A percentile compares a stretch with the other conserved stretches of the same genome.
Evolutionary conservation across 2,329 filamentous ascomycete genomes (phyloP).

Genomic region (Tolypocladium ovalisporum): DNA sequence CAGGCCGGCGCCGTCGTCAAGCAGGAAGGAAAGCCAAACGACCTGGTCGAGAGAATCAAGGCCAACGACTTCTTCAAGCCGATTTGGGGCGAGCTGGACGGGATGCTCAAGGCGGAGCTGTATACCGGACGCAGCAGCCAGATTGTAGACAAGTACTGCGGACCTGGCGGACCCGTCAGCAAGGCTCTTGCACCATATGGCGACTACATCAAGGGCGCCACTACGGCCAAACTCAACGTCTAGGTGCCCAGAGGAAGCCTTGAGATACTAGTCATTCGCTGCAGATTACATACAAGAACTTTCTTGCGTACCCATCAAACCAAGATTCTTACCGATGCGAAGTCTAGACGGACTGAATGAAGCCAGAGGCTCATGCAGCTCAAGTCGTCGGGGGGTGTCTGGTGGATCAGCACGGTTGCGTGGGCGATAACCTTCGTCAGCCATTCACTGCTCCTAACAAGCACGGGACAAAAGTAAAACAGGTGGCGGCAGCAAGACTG

Average conservation of each 20-base stretch:
- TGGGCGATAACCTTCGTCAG: background rate
- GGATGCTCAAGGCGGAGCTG: constrained; percentile 51
- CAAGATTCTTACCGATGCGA: too few relatives aligned
- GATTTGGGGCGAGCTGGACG: constrained; percentile 58
- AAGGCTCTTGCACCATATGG: background rate
- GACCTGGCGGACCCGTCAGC: background rate
- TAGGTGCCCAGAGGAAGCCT: too few relatives aligned
- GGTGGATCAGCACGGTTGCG: too few relatives aligned
- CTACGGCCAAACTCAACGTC: background rate
- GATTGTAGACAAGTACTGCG: background rate
- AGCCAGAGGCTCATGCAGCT: background rate
- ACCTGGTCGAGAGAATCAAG: constrained; percentile 70
- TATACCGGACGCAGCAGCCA: constrained; percentile 9
- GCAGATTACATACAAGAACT: too few relatives aligned
- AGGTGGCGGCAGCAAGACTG: background rate
- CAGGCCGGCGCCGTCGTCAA: constrained; percentile 55
- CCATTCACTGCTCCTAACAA: background rate
- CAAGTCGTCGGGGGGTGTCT: background rate
- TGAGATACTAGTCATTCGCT: too few relatives aligned
- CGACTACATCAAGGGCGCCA: background rate
- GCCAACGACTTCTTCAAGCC: constrained; percentile 63
- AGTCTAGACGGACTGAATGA: too few relatives aligned
- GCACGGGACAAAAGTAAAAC: background rate
- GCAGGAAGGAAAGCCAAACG: constrained; percentile 59
- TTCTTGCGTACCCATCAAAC: too few relatives aligned